Base-by-base conservation (phyloP, 208 protist species). In the Vickermania spadyakhi region DNA sequence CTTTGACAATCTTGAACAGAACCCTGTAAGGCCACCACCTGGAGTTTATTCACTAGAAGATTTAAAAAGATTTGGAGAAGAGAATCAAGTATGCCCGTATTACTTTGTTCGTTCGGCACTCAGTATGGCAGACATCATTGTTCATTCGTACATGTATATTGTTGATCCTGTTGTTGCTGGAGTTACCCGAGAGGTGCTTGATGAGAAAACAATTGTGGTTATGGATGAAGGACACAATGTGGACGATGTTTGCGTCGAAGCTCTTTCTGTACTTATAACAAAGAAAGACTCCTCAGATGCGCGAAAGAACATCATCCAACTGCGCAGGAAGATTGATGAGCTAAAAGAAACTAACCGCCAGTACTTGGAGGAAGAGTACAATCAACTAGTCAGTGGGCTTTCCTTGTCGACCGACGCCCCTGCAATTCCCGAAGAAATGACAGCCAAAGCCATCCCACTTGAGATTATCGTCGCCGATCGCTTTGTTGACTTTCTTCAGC, bases 221-320 rank as follows among this genome's bases (percentile, higher is more conserved):
- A 99, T 99, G 83, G 98, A 99, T 70, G 98, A 99, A 74, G 98
- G 97, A 2, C 98, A 99, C 78, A 99, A 99, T 73, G 99, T 99
- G 42, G 98, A 99, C 73, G 98, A 99, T 70, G 97, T 99, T 3
- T 99, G 98, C 74, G 99, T 99, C 66, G 98, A 99, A 68, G 86
- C 94, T 3, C 91, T 99, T 75, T 98, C 91, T 58, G 82, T 99
- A 11, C 97, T 97, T 61, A 79, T 99, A 31, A 97, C 92, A 29
- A 88, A 93, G 45, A 75, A 88, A 18, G 87, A 92, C 27, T 72
- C 98, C 1, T 73, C 92, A 51, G 67, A 76, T 1, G 82, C 83
- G 4, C 83, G 77, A 52, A 73, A 93, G 58, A 94, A 91, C 73
- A 70, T 98, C 25, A 87, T 88, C 50, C 76, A 87, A 21, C 68